phyloP scores from a whole-genome alignment of 345 rosid species.

The Salix caprea region DNA sequence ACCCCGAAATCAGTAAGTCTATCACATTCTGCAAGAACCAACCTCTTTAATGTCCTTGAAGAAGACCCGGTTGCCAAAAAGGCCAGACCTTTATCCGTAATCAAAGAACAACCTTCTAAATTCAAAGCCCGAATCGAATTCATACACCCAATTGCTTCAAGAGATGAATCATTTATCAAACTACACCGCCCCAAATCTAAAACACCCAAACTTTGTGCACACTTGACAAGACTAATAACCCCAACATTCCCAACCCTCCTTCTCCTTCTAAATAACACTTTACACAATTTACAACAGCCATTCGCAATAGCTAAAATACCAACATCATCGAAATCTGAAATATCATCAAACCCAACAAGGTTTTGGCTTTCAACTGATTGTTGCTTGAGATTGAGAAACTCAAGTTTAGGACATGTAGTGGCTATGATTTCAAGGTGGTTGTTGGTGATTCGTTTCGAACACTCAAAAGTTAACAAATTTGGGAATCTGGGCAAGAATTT shows the following conservation, averaged over 20 bases:
- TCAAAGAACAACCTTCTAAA: conserved; percentile 34
- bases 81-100: conserved; percentile 35
- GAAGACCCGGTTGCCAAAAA: conserved; percentile 30
- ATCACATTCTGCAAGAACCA: conserved; percentile 40
- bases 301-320: conserved; percentile 30
- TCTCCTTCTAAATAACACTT: conserved; percentile 34
- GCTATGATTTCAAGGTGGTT: conserved; percentile 35
- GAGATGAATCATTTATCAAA: conserved; percentile 33
- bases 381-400: conserved; percentile 21
- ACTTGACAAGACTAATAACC: conserved; percentile 22
- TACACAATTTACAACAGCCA: conserved; percentile 25
- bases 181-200: conserved; percentile 41
- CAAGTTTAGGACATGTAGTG: conserved; percentile 29
- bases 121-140: conserved; percentile 27
- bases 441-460: conserved; percentile 9
- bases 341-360: neutral
- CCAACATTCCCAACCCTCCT: conserved; percentile 30
- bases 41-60: conserved; percentile 29
- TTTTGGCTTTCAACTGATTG: neutral
- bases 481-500: conserved; percentile 45
- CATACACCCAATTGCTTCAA: conserved; percentile 27
- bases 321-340: conserved; percentile 23
- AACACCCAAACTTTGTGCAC: conserved; percentile 22
- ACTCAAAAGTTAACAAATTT: conserved; percentile 25
- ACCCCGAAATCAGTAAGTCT: conserved; percentile 38